Base-by-base conservation (phyloP, 2,329 filamentous ascomycete species). In the Rhynchosporium agropyri region DNA sequence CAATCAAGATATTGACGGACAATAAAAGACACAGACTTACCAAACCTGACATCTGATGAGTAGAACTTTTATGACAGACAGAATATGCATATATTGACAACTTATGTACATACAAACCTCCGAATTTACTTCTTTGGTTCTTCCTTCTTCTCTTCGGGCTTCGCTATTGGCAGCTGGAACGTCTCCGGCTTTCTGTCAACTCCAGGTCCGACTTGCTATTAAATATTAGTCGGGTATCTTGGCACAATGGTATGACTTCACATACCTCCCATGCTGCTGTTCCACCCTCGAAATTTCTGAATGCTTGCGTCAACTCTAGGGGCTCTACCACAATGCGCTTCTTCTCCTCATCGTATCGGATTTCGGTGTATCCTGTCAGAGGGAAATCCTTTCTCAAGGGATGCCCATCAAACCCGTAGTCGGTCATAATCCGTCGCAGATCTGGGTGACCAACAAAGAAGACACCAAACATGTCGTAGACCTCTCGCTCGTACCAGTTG, bases 251-350 rank as follows among this genome's bases (percentile, higher is more conserved):
- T 15, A 38, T 36, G 12, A 66, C 84, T 69, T 64, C 84, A 89
- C 78, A 69, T 83, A 86, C 80, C 76, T 90, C 87, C 87, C 87
- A 90, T 13, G 84, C 84, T 68, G 88, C 87, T 53, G 87, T 87
- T 62, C 92, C 92, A 65, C 93, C 92, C 80, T 97, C 93, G 75
- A 99, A 99, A 81, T 99, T 98, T 72, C 95, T 88, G 87, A 96
- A 99, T 7, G 96, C 95, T 79, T 99, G 95, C 13, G 95, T 98
- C 78, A 99, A 85, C 82, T 99, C 95, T 56, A 99, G 83, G 46
- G 96, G 95, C 83, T 99, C 96, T 38, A 96, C 94, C 65, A 99
- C 94, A 75, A 99, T 97, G 67, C 95, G 87, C 87, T 99, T 99
- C 90, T 97, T 99, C 84, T 99, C 96, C 80, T 99, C 95, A 71